Percentiles rank a stretch among this genome's conserved stretches.
Evolutionary conservation across 768 basidiomycete species (phyloP).

Genomic region (Pulveroboletus sp.): DNA sequence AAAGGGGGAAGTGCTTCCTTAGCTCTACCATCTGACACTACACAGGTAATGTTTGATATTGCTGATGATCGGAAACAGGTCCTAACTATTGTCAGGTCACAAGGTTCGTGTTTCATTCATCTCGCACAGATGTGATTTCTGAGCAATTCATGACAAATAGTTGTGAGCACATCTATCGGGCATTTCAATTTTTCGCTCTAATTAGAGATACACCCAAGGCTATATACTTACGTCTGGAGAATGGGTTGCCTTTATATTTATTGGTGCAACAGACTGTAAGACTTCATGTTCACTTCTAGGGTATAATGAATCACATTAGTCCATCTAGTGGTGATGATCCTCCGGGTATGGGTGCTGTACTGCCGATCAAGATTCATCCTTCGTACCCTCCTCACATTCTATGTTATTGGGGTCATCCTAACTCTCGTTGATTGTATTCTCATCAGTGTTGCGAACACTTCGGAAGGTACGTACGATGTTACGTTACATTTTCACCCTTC

Average conservation of each 20-base stretch:
- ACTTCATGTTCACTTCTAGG: neutral
- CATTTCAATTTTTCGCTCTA: too few species aligned
- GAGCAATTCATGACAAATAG: too few species aligned
- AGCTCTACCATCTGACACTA: too few species aligned
- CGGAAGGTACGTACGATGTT: neutral
- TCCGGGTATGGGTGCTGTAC: too few species aligned
- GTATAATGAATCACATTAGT: neutral
- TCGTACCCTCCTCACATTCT: neutral
- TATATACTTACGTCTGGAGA: neutral
- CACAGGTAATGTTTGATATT: too few species aligned
- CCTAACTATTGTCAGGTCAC: too few species aligned
- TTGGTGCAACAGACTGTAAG: neutral
- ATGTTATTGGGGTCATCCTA: neutral
- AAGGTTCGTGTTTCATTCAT: too few species aligned
- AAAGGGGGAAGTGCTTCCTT: too few species aligned
- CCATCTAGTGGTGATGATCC: neutral
- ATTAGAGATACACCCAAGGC: neutral
- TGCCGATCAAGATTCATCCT: neutral
- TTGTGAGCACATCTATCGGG: too few species aligned
- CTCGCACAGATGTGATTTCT: too few species aligned
- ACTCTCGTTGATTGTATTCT: neutral
- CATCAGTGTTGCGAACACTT: neutral
- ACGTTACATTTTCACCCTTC: neutral
- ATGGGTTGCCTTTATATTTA: neutral
- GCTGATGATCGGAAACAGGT: too few species aligned